These are phyloP conservation scores for Staphylotrichum longicolle DNA, from an alignment of 495 filamentous ascomycete species.

Conservation along the genomic window DNA sequence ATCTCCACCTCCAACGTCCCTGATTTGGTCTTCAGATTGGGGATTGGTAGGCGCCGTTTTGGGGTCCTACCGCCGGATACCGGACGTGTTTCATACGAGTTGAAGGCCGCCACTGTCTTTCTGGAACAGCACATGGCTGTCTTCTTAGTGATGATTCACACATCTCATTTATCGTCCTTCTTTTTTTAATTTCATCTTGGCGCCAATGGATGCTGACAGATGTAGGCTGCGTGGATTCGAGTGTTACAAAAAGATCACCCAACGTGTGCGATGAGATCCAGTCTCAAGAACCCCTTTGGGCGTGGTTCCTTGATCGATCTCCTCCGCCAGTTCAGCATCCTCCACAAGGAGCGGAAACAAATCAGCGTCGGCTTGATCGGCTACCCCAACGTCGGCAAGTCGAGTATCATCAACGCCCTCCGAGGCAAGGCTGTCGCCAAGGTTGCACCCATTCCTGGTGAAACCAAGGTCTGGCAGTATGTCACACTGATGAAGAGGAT, in stretches of 20 bases:
- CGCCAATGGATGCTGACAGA: constrained; percentile 23
- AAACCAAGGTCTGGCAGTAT: constrained; percentile 91
- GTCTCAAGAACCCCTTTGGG: constrained; percentile 89
- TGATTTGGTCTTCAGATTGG: constrained; percentile 55
- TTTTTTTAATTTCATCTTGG: constrained; percentile 12
- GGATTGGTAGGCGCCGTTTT: constrained; percentile 82
- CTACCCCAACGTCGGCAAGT: constrained; percentile 75
- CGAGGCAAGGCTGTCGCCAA: constrained; percentile 89
- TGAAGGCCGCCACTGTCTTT: constrained; percentile 62
- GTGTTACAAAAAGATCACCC: constrained; percentile 65
- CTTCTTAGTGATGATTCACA: constrained; percentile 99
- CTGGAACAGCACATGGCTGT: constrained; percentile 57
- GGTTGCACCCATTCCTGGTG: constrained; percentile 92
- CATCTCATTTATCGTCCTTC: constrained; percentile 51
- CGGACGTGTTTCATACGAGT: constrained; percentile 70
- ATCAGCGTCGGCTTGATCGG: constrained; percentile 86
- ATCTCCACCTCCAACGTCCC: constrained; percentile 60
- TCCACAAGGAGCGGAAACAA: constrained; percentile 90
- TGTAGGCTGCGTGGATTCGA: constrained; percentile 36
- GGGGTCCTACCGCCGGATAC: constrained; percentile 71
- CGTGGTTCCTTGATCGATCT: constrained; percentile 59
- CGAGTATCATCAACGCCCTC: constrained; percentile 88
- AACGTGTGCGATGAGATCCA: constrained; percentile 89
- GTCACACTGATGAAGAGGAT: constrained; percentile 96
- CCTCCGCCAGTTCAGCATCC: constrained; percentile 85